A percentile compares a stretch with the other conserved stretches of the same genome.
phyloP scores from a whole-genome alignment of 2,329 filamentous ascomycete genomes.

The Phyllosticta citrichinensis region DNA sequence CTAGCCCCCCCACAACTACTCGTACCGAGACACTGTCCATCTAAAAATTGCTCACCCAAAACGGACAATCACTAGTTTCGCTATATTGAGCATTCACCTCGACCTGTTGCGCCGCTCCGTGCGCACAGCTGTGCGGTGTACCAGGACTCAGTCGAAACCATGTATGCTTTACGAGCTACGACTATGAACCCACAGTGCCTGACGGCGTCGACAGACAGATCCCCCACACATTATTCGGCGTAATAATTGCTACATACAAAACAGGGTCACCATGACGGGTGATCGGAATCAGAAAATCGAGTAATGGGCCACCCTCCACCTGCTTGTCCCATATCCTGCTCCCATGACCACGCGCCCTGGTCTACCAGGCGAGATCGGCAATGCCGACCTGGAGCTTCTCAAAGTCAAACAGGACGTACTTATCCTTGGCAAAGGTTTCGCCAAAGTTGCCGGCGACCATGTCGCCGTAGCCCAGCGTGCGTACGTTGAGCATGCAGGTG shows the following conservation, averaged over 20 bases:
- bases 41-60: not conserved
- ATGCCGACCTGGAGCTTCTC: constrained; percentile 13
- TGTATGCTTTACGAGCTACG: not conserved
- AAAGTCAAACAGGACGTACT: constrained; percentile 16
- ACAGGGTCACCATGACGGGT: not conserved
- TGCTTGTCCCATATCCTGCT: constrained; percentile 1
- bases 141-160: not conserved
- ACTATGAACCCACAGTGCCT: not conserved
- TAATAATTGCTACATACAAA: not conserved
- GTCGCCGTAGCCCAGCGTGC: constrained; percentile 13
- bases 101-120: not conserved
- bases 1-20: not conserved
- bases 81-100: not conserved
- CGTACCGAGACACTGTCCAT: not conserved
- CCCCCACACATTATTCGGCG: not conserved
- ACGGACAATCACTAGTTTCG: not conserved
- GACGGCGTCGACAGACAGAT: not conserved
- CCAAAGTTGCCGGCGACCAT: constrained; percentile 15
- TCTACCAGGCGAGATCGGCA: constrained; percentile 13
- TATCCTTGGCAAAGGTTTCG: constrained; percentile 15
- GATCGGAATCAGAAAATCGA: not conserved
- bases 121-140: not conserved
- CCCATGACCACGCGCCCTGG: not conserved
- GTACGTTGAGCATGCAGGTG: constrained; percentile 15
- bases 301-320: not conserved